A percentile compares a stretch with the other conserved stretches of the same genome.
Evolutionary conservation across 805 yeast genomes (phyloP).

Genomic region (Nakazawaea pomicola): DNA sequence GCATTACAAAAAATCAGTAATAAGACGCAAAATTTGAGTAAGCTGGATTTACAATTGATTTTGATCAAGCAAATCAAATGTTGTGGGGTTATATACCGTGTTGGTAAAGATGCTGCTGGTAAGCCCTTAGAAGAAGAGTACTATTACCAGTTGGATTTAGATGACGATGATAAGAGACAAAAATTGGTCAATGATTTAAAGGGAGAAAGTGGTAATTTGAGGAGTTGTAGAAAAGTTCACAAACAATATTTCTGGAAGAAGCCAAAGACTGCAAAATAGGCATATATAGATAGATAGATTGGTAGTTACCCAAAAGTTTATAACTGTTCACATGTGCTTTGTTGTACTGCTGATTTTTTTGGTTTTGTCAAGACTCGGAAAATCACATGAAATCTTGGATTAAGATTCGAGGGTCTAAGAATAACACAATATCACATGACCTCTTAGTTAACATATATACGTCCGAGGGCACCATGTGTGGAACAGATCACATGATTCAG

Average conservation of each 20-base stretch:
- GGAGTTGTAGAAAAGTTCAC: constrained; percentile 90
- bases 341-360: no score
- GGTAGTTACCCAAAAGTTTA: background rate
- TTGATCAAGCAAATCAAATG: constrained; percentile 43
- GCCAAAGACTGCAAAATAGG: no score
- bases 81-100: constrained; percentile 83
- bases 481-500: no score
- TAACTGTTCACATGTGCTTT: background rate
- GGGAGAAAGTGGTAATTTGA: constrained; percentile 70
- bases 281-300: no score
- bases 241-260: constrained; percentile 80
- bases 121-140: constrained; percentile 91
- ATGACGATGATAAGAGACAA: constrained; percentile 65
- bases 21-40: constrained; percentile 40
- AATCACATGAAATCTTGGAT: no score
- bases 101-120: constrained; percentile 96
- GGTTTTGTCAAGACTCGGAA: no score
- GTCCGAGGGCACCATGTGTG: no score
- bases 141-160: constrained; percentile 83
- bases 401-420: no score
- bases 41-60: constrained; percentile 39
- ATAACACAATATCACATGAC: no score
- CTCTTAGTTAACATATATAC: no score
- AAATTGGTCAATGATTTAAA: constrained; percentile 67
- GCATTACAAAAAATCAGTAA: constrained; percentile 59